Evolutionary conservation across 306 rosid species (phyloP), one percentile per base, ranked within the genome.

Genomic region (Aeschynomene evenia): DNA sequence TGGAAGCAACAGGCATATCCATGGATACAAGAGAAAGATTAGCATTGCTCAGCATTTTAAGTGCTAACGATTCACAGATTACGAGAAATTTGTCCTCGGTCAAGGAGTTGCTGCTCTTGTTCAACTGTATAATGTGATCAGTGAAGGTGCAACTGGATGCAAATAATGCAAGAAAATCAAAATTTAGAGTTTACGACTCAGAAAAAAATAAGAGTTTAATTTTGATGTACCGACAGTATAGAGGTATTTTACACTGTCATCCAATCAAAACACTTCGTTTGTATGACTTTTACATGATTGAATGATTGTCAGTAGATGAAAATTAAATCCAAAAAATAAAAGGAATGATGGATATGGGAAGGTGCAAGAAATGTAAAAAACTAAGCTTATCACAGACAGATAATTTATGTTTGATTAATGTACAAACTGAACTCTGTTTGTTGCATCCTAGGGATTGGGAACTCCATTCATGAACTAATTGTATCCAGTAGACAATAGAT

Each of bases 11-110:
- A 0, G 97, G 96, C 87, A 95, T 81, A 80, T 95, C 96, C 76
- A 95, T 84, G 11, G 95, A 85, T 59, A 89, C 95, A 18, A 95
- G 91, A 52, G 82, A 83, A 51, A 87, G 72, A 76, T 91, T 91
- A 70, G 92, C 91, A 62, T 87, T 91, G 87, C 90, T 79, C 12
- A 91, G 87, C 88, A 95, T 87, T 83, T 87, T 91, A 52, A 87
- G 66, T 42, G 96, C 95, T 21, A 95, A 75, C 66, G 81, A 80
- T 77, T 80, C 83, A 43, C 97, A 89, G 66, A 95, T 91, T 74
- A 83, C 83, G 46, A 95, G 91, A 83, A 89, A 87, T 64, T 72
- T 81, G 80, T 95, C 97, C 73, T 85, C 86, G 22, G 77, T 80
- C 59, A 72, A 7, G 65, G 86, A 69, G 57, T 73, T 68, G 52